Conservation (phyloP, 2,329 filamentous ascomycete genomes). For the Exophiala calicioides region DNA sequence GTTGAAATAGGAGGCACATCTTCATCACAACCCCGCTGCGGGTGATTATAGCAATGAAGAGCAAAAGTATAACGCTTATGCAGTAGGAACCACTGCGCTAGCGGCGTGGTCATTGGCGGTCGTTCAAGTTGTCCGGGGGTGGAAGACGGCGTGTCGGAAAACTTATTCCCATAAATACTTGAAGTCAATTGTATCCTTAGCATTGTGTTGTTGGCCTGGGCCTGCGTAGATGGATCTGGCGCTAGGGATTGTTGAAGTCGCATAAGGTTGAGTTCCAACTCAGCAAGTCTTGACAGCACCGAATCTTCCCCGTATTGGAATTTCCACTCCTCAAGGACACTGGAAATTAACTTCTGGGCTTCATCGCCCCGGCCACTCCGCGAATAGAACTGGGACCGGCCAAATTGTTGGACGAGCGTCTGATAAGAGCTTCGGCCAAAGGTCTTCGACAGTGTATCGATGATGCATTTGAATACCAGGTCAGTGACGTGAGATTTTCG, state of each 20-base stretch:
- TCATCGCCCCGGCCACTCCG: conserved; percentile 9
- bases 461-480: conserved; percentile 19
- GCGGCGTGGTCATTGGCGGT: background rate
- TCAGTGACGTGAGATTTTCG: conserved; percentile 12
- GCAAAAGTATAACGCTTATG: conserved; percentile 18
- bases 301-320: conserved; percentile 11
- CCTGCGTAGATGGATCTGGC: conserved; percentile 4
- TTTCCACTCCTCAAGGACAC: conserved; percentile 13
- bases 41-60: conserved; percentile 14
- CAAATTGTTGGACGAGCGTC: conserved; percentile 18
- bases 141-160: conserved; percentile 3
- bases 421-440: conserved; percentile 17
- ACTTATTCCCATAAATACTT: conserved; percentile 10
- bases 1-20: no score
- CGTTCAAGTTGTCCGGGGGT: background rate
- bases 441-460: conserved; percentile 13
- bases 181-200: conserved; percentile 15
- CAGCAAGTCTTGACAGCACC: conserved; percentile 12
- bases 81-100: conserved; percentile 20
- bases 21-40: background rate
- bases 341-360: conserved; percentile 7
- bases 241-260: conserved; percentile 4
- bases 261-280: conserved; percentile 13
- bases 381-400: conserved; percentile 18
- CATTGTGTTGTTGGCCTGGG: conserved; percentile 16